These are phyloP conservation scores for Aspergillus cejpii DNA, from an alignment of 2,329 filamentous ascomycete species.

Conservation along the genomic window DNA sequence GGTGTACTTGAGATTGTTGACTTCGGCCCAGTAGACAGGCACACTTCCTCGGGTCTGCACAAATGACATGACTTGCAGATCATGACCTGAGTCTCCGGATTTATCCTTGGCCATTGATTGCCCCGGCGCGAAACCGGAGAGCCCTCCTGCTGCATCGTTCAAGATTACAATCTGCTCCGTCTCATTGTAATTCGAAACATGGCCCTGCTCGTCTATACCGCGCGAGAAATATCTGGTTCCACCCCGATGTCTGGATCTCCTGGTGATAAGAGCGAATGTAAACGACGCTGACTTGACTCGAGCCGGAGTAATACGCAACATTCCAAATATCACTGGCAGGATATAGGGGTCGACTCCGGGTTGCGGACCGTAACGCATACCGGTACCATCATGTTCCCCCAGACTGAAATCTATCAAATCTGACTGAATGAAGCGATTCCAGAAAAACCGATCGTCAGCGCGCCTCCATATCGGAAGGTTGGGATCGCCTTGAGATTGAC, in stretches of 20 bases:
- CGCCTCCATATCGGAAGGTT: constrained; percentile 77
- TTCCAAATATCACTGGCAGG: constrained; percentile 90
- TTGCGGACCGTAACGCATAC: constrained; percentile 51
- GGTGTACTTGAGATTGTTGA: constrained; percentile 87
- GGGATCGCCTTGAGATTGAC: constrained; percentile 70
- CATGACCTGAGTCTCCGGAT: constrained; percentile 56
- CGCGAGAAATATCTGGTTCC: constrained; percentile 94
- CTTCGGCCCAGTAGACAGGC: constrained; percentile 90
- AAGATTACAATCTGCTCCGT: constrained; percentile 88
- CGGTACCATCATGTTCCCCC: constrained; percentile 45
- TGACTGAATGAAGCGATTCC: constrained; percentile 88
- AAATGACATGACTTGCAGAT: constrained; percentile 86
- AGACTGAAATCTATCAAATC: constrained; percentile 85
- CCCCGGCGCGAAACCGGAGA: constrained; percentile 74
- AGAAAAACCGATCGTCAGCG: constrained; percentile 96
- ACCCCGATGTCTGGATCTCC: constrained; percentile 77
- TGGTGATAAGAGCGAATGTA: constrained; percentile 79
- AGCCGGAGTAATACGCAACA: constrained; percentile 84
- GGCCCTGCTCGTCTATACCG: constrained; percentile 83
- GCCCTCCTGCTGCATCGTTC: constrained; percentile 69
- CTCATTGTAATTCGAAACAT: constrained; percentile 99
- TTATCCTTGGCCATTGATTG: constrained; percentile 69
- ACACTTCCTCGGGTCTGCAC: constrained; percentile 96
- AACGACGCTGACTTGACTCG: constrained; percentile 76
- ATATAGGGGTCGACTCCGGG: constrained; percentile 83